phyloP scores from a whole-genome alignment of 2,329 filamentous ascomycete species.

The Aspergillus luchuensis region DNA sequence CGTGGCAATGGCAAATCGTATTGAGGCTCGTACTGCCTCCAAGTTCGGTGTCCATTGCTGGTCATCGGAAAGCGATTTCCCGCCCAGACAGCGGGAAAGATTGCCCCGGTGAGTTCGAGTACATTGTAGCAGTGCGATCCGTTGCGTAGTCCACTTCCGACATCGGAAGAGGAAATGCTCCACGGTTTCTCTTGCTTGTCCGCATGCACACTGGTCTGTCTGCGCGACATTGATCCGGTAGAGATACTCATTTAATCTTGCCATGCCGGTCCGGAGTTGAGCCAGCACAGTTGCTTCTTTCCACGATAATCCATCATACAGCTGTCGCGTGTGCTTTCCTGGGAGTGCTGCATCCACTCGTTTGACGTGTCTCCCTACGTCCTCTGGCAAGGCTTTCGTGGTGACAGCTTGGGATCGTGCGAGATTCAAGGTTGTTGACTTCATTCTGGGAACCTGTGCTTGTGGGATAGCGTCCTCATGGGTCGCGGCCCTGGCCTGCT shows the following conservation, averaged over 20 bases:
- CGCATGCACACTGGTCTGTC: slow-evolving; percentile 24
- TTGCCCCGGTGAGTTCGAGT: slow-evolving; percentile 27
- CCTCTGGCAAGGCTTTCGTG: background rate
- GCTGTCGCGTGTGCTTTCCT: background rate
- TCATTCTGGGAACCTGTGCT: background rate
- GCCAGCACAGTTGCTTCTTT: background rate
- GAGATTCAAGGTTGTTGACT: slow-evolving; percentile 29
- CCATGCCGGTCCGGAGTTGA: slow-evolving; percentile 29
- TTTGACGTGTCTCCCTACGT: background rate
- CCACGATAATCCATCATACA: background rate
- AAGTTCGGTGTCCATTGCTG: background rate
- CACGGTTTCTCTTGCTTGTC: too few relatives aligned
- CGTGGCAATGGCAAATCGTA: slow-evolving; percentile 31
- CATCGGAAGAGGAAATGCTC: slow-evolving; percentile 31
- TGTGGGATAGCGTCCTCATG: too few relatives aligned
- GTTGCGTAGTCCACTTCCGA: slow-evolving; percentile 28
- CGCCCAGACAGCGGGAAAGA: slow-evolving; percentile 32
- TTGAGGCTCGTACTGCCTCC: slow-evolving; percentile 19
- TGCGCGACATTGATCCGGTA: slow-evolving; percentile 5
- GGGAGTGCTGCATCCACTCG: background rate
- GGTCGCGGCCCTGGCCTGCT: too few relatives aligned
- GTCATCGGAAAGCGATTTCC: slow-evolving; percentile 11
- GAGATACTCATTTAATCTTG: slow-evolving; percentile 35
- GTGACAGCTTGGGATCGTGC: slow-evolving; percentile 22
- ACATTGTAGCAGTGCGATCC: slow-evolving; percentile 25